Evolutionary conservation across 202 grass and related monocot genomes (phyloP), one percentile per base, ranked within the genome.

Genomic region (Schoenoplectus triqueter): DNA sequence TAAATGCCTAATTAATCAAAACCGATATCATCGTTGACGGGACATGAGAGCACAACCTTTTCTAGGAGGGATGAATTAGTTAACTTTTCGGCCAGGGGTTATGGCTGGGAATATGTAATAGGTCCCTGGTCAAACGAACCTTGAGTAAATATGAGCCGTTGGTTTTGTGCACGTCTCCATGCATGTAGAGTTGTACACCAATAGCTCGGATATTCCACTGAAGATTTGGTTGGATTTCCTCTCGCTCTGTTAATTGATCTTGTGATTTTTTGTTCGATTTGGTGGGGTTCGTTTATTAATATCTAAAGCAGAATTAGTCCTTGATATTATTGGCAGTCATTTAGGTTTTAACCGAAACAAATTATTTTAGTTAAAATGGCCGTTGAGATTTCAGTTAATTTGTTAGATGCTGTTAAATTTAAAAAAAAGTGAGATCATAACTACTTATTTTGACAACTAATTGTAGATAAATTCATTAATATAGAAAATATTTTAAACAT

Each of bases 11-110:
- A 50, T 49, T 49, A 49, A 73, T 48, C 9, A 18, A 71, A 8
- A 18, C 18, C 10, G 3, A 31, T 31, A 31, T 42, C 10, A 15
- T 18, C 8, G 3, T 56, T 40, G 6, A 57, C 22, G 2, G 18
- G 73, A 40, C 73, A 57, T 3, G 46, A 21, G 1, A 71, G 15
- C 19, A 76, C 21, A 4, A 56, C 50, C 73, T 56, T 77, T 77
- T 59, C 73, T 42, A 78, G 73, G 73, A 74, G 72, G 49, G 72
- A 75, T 75, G 72, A 55, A 75, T 55, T 55, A 2, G 3, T 54
- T 14, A 55, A 75, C 19, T 75, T 75, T 14, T 46, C 14, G 41
- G 67, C 67, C 2, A 8, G 44, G 68, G 41, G 68, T 1, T 46
- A 17, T 17, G 13, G 44, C 15, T 55, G 11, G 39, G 41, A 70